Evolutionary conservation across 306 rosid species (phyloP).

Genomic region (Hippophae rhamnoides): DNA sequence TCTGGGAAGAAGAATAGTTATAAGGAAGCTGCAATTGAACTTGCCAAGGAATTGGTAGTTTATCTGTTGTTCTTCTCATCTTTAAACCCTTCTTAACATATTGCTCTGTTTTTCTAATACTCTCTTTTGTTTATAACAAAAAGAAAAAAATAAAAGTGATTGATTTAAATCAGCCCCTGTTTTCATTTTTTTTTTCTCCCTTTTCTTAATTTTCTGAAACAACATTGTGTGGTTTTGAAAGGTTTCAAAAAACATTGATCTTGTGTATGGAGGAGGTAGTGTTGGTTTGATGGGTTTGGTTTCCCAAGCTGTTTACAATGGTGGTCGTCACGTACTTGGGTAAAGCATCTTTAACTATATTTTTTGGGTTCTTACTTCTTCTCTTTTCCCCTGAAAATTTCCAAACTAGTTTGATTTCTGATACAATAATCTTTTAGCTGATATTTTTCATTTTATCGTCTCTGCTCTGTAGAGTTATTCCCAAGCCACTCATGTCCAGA

Average conservation of each 20-base stretch:
- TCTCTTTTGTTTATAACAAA: no score
- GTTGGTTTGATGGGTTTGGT: slow-evolving; percentile 50
- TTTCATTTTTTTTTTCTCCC: neutral
- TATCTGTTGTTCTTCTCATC: neutral
- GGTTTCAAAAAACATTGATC: slow-evolving; percentile 41
- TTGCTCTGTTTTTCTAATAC: no score
- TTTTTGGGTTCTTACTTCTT: neutral
- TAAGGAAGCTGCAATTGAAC: slow-evolving; percentile 38
- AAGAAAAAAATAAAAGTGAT: no score
- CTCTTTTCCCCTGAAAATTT: neutral
- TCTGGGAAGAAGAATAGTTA: slow-evolving; percentile 35
- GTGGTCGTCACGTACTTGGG: slow-evolving; percentile 54
- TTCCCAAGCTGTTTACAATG: slow-evolving; percentile 43
- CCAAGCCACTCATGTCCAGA: slow-evolving; percentile 95
- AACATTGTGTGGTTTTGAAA: neutral
- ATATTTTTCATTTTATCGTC: slow-evolving; percentile 35
- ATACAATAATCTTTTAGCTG: slow-evolving; percentile 6
- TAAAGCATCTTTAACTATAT: slow-evolving; percentile 12
- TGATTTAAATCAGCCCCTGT: no score
- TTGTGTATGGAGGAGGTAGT: slow-evolving; percentile 56
- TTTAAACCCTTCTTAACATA: neutral
- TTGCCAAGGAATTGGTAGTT: slow-evolving; percentile 39
- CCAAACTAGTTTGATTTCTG: neutral
- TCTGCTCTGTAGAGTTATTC: slow-evolving; percentile 60
- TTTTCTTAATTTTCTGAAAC: neutral